phyloP scores from a whole-genome alignment of 2,329 filamentous ascomycete genomes.

The Fusarium camptoceras region DNA sequence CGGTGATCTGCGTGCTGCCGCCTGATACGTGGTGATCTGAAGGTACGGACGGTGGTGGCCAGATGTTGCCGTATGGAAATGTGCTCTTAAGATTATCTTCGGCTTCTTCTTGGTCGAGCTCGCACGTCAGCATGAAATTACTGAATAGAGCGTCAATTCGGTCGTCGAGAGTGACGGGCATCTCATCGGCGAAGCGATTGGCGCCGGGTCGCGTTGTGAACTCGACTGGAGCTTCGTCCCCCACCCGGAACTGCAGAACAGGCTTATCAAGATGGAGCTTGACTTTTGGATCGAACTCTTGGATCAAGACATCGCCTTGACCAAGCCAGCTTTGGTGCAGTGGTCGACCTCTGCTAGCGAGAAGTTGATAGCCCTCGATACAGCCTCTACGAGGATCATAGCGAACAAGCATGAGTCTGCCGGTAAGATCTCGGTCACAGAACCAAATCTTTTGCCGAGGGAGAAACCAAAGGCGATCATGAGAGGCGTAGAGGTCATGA shows the following conservation, averaged over 20 bases:
- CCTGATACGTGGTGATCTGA: slow-evolving; percentile 63
- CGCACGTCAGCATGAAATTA: slow-evolving; percentile 74
- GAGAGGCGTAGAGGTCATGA: slow-evolving; percentile 76
- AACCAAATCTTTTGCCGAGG: slow-evolving; percentile 87
- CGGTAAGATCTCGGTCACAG: slow-evolving; percentile 76
- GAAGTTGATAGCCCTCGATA: slow-evolving; percentile 83
- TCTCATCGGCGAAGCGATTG: slow-evolving; percentile 62
- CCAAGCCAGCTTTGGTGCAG: slow-evolving; percentile 72
- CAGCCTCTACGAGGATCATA: slow-evolving; percentile 79
- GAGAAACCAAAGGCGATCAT: slow-evolving; percentile 88
- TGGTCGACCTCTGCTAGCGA: slow-evolving; percentile 70
- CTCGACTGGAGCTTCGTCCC: slow-evolving; percentile 4
- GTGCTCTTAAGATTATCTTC: slow-evolving; percentile 45
- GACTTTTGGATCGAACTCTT: slow-evolving; percentile 77
- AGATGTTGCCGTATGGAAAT: slow-evolving; percentile 68
- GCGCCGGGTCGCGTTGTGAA: slow-evolving; percentile 38
- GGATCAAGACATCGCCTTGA: slow-evolving; percentile 74
- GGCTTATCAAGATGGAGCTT: slow-evolving; percentile 81
- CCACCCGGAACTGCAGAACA: slow-evolving; percentile 66
- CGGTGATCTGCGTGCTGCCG: slow-evolving; percentile 45
- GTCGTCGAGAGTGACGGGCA: slow-evolving; percentile 63
- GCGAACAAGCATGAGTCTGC: slow-evolving; percentile 79
- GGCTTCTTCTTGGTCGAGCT: slow-evolving; percentile 55
- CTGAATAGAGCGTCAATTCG: slow-evolving; percentile 67
- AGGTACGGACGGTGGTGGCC: slow-evolving; percentile 81